These are phyloP conservation scores for Talaromyces atroroseus DNA, from an alignment of 2,329 filamentous ascomycete species.

Conservation along the genomic window DNA sequence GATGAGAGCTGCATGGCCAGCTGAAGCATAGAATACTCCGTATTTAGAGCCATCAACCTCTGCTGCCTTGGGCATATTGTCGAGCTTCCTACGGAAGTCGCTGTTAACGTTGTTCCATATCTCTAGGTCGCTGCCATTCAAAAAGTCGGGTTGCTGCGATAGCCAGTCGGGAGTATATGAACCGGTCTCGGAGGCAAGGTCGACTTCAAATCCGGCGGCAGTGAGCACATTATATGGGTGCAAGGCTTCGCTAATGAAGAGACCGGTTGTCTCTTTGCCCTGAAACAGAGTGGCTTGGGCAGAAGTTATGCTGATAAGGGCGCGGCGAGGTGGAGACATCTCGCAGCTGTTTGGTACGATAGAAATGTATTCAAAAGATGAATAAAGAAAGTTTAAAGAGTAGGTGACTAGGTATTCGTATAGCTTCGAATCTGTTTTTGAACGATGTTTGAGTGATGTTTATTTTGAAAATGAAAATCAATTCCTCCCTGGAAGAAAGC, in stretches of 20 bases:
- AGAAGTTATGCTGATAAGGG: slow-evolving; percentile 42
- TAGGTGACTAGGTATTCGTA: too few species aligned
- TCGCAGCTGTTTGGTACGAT: not conserved
- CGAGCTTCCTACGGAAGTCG: slow-evolving; percentile 42
- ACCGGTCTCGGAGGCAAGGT: slow-evolving; percentile 44
- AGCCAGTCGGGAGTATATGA: slow-evolving; percentile 43
- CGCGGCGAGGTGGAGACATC: slow-evolving; percentile 31
- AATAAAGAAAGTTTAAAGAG: too few species aligned
- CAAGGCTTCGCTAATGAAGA: slow-evolving; percentile 47
- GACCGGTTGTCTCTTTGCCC: slow-evolving; percentile 36
- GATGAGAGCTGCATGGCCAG: slow-evolving; percentile 37
- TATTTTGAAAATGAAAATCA: too few species aligned
- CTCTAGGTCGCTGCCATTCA: slow-evolving; percentile 35
- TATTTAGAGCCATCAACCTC: slow-evolving; percentile 28
- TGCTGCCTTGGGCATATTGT: slow-evolving; percentile 36
- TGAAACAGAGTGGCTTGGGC: slow-evolving; percentile 37
- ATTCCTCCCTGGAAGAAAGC: too few species aligned
- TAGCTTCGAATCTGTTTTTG: too few species aligned
- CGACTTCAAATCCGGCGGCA: slow-evolving; percentile 40
- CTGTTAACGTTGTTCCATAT: slow-evolving; percentile 38
- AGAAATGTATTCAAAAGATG: too few species aligned
- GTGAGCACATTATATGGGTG: slow-evolving; percentile 45
- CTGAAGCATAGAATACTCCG: slow-evolving; percentile 1
- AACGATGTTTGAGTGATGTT: too few species aligned
- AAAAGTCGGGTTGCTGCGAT: slow-evolving; percentile 38